Evolutionary conservation across 2,329 filamentous ascomycete species (phyloP), one percentile per base, ranked within the genome.

Genomic region (Cladosporium sp.): DNA sequence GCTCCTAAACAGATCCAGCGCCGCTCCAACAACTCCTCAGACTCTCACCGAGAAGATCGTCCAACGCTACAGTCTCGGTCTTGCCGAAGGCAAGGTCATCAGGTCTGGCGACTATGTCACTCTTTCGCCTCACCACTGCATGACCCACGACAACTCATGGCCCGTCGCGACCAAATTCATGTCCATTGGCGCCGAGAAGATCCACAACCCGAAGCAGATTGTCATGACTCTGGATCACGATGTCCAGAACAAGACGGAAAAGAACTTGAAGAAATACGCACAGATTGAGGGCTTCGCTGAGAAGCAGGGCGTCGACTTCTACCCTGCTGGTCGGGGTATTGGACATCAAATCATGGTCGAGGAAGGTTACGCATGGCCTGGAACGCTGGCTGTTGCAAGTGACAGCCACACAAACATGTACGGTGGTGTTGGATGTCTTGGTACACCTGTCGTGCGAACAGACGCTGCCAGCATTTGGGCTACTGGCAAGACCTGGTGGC

Each of bases 261-360:
- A 86, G 68, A 97, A 97, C 73, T 76, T 96, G 49, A 88, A 89
- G 72, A 97, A 97, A 74, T 97, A 97, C 77, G 75, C 78, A 18
- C 85, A 90, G 72, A 96, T 97, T 61, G 88, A 95, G 75, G 85
- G 88, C 67, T 97, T 98, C 79, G 94, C 92, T 1, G 83, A 85
- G 73, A 83, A 87, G 67, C 91, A 97, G 66, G 91, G 90, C 1
- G 85, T 96, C 0, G 83, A 88, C 65, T 93, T 93, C 75, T 96
- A 89, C 72, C 88, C 88, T 1, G 89, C 91, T 0, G 91, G 91
- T 1, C 79, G 87, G 53, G 92, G 92, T 14, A 97, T 97, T 73
- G 93, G 93, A 0, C 94, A 97, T 76, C 94, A 97, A 77, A 89
- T 94, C 70, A 93, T 95, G 90, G 86, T 96, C 0, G 93, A 97